Base-by-base conservation (phyloP, 768 basidiomycete species). In the Russula compacta region DNA sequence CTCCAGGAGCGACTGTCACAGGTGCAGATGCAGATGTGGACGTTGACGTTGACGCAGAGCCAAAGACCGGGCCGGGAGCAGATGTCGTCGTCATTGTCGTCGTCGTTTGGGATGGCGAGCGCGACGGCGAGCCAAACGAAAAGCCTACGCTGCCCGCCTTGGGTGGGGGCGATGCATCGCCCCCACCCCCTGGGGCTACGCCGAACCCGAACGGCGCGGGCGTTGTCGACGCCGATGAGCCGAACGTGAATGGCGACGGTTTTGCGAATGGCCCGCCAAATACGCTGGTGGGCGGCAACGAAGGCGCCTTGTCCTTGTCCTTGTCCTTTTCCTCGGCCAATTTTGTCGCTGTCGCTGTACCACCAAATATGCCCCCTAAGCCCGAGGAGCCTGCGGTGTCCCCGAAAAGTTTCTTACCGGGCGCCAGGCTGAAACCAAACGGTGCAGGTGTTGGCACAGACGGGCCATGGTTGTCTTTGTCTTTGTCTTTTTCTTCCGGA, bases 111-210 rank as follows among this genome's bases (percentile, higher is more conserved):
- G 55, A 56, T 32, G 62, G 14, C 17, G 24, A 14, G 48, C 51
- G 56, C 21, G 61, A 46, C 11, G 66, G 62, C 21, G 65, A 59
- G 39, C 66, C 62, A n/a, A 66, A 66, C 21, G 62, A 64, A 56
- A 67, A 66, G 56, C 58, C 53, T 36, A 58, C 11, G 56, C 33
- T 58, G n/a, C 55, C 57, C 17, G 62, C 62, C 19, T 55, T 57
- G 33, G 61, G 62, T 15, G 54, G 44, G 33, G 58, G 63, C 17
- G 54, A 46, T 4, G 56, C 14, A 11, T 39, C 55, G 32, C 51
- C 53, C 53, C 11, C n/a, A 17, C 14, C 29, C 21, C 40, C 21
- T 19, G 59, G 33, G 1, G 47, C 48, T 12, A 56, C 47, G 60
- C 65, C 65, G 32, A 66, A 66, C 24, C 54, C 56, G 19, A 66